Conservation (phyloP, 768 basidiomycete species). For the Sarcomyxa edulis region DNA sequence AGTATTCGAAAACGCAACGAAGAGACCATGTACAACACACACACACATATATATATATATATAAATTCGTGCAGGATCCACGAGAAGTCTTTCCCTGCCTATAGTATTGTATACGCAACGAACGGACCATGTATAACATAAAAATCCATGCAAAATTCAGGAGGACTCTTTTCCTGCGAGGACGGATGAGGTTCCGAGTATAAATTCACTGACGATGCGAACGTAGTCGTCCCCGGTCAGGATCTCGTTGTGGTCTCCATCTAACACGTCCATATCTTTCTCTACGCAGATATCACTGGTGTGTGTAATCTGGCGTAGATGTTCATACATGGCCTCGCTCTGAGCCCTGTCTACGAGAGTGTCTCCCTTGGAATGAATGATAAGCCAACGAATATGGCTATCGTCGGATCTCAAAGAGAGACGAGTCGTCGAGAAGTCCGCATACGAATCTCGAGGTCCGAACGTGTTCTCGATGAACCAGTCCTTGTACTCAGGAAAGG, state of each 20-base stretch:
- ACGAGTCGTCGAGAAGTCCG: conserved; percentile 36
- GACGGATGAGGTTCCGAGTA: conserved; percentile 12
- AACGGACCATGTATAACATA: too few relatives aligned
- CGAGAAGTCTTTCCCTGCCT: too few relatives aligned
- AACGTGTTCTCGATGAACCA: conserved; percentile 72
- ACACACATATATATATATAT: too few relatives aligned
- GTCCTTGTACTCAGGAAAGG: conserved; percentile 60
- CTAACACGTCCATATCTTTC: conserved; percentile 33
- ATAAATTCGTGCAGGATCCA: too few relatives aligned
- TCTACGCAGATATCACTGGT: conserved; percentile 12
- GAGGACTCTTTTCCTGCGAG: neutral
- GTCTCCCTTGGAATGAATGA: conserved; percentile 74
- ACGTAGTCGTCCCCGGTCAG: conserved; percentile 38
- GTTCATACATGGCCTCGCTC: conserved; percentile 52
- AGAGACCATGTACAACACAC: too few relatives aligned
- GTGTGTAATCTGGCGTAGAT: conserved; percentile 33
- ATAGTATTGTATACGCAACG: too few relatives aligned
- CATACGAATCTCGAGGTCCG: conserved; percentile 44
- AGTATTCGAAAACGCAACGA: too few relatives aligned
- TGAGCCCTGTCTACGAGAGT: conserved; percentile 60
- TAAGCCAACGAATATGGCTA: conserved; percentile 51
- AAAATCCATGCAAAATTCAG: neutral
- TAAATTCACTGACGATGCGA: conserved; percentile 37
- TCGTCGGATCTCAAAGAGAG: conserved; percentile 30
- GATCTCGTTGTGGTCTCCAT: conserved; percentile 51